phyloP scores from a whole-genome alignment of 371 early-diverging fungal genomes.

The Rhizopus stolonifer region DNA sequence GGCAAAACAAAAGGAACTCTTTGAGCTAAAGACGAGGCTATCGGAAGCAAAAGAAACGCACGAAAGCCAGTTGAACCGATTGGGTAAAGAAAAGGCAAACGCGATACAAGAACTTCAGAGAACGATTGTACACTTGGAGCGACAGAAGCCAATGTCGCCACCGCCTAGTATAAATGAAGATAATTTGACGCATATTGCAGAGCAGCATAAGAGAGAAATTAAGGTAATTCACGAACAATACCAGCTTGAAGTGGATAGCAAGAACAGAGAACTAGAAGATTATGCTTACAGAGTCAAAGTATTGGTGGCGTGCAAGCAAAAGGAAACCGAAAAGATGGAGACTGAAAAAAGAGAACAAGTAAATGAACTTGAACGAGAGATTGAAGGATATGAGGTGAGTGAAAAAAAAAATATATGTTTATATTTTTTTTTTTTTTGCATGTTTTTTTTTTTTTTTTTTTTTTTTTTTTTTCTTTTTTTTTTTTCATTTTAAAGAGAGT shows the following conservation, averaged over 20 bases:
- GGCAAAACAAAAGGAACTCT: slow-evolving; percentile 30
- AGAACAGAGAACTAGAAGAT: slow-evolving; percentile 41
- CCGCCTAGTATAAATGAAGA: slow-evolving; percentile 11
- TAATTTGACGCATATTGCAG: slow-evolving; percentile 22
- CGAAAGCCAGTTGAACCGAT: slow-evolving; percentile 30
- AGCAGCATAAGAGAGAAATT: slow-evolving; percentile 40
- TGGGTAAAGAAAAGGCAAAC: slow-evolving; percentile 37
- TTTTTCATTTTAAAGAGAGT: too few relatives aligned
- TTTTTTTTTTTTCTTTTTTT: background rate
- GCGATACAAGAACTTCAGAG: slow-evolving; percentile 20
- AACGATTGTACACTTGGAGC: slow-evolving; percentile 10
- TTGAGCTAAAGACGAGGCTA: slow-evolving; percentile 25
- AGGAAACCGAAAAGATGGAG: slow-evolving; percentile 28
- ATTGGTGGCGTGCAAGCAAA: slow-evolving; percentile 30
- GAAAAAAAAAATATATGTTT: too few relatives aligned
- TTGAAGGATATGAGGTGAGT: slow-evolving; percentile 47
- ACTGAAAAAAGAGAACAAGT: slow-evolving; percentile 21
- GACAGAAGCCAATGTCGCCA: background rate
- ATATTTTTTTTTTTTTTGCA: background rate
- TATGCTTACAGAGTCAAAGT: slow-evolving; percentile 43
- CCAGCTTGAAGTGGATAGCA: slow-evolving; percentile 30
- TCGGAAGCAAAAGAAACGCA: slow-evolving; percentile 27
- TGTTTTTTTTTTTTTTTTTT: background rate
- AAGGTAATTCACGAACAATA: slow-evolving; percentile 36
- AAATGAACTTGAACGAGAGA: background rate